Evolutionary conservation across 2,329 filamentous ascomycete species (phyloP), one percentile per base, ranked within the genome.

Genomic region (Beauveria medogensis): DNA sequence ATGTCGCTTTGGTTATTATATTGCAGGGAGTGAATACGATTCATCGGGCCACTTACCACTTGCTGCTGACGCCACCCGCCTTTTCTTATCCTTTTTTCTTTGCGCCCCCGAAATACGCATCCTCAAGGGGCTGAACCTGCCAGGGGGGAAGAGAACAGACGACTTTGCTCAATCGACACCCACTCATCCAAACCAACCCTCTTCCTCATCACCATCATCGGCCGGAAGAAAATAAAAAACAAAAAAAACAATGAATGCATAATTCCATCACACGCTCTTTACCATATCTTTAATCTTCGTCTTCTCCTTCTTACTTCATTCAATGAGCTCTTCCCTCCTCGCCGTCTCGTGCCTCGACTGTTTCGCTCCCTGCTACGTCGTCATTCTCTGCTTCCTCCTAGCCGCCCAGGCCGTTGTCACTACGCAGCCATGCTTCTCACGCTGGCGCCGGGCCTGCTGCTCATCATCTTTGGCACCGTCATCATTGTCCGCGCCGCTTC

Each of bases 361-460:
- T 22, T 30, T 46, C 20, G 24, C 44, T 40, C 48, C 40, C 46
- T 59, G 28, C 54, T 37, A 46, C 2, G 10, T 28, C 30, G 20
- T 54, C 30, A n/a, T 54, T 18, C 16, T 60, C 57, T 20, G 26
- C 56, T 40, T 53, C 47, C 34, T 43, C 56, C 9, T 40, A n/a
- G 20, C 34, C 9, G 22, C 34, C 5, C 41, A 14, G 24, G 12
- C 28, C 10, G 40, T 51, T 20, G 26, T 44, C 41, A 16, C 40
- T 26, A 20, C 28, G 18, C 47, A n/a, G 43, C 51, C 59, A 61
- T 61, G 59, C 59, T 61, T 26, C 59, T 61, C 59, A 61, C 53
- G 46, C 53, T 61, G 53, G 46, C 53, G n/a, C 59, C 53, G 37
- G 52, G 52, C 34, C 28, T 56, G 22, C 41, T 61, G 37, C 59